Conservation (phyloP, 805 yeast genomes). For the Saccharomycopsis olivae region DNA sequence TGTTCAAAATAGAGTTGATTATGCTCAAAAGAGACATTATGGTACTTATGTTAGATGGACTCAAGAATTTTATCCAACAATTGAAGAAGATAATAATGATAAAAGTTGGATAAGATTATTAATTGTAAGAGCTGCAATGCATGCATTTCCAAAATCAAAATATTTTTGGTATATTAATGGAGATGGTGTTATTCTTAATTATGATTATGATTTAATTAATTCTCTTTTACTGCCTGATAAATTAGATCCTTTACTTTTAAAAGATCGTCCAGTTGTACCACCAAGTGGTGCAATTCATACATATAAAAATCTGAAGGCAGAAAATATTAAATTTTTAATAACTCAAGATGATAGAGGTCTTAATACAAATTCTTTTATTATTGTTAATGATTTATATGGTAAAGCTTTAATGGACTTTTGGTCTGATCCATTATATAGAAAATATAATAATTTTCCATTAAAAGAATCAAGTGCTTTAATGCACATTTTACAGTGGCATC, state of each 20-base stretch:
- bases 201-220: conserved; percentile 46
- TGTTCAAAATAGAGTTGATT: conserved; percentile 80
- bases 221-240: conserved; percentile 52
- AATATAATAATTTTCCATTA: conserved; percentile 48
- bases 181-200: conserved; percentile 66
- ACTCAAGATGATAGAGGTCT: conserved; percentile 61
- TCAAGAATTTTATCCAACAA: conserved; percentile 66
- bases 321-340: conserved; percentile 46
- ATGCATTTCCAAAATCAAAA: conserved; percentile 84
- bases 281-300: conserved; percentile 62
- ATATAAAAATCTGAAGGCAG: conserved; percentile 46
- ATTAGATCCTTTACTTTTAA: conserved; percentile 51
- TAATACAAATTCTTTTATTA: conserved; percentile 61
- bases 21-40: conserved; percentile 70
- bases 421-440: conserved; percentile 61
- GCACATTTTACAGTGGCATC: conserved; percentile 96
- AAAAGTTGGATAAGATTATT: conserved; percentile 55
- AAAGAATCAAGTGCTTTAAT: conserved; percentile 58
- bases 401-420: conserved; percentile 69
- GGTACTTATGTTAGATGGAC: conserved; percentile 80
- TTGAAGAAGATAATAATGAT: conserved; percentile 37
- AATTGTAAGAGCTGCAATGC: conserved; percentile 77
- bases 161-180: conserved; percentile 85
- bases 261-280: conserved; percentile 64
- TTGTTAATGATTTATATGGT: conserved; percentile 55